Percentiles rank a stretch among this genome's conserved stretches.
Conservation (phyloP, 192 early-diverging fungal genomes). For the Entomortierella lignicola region DNA sequence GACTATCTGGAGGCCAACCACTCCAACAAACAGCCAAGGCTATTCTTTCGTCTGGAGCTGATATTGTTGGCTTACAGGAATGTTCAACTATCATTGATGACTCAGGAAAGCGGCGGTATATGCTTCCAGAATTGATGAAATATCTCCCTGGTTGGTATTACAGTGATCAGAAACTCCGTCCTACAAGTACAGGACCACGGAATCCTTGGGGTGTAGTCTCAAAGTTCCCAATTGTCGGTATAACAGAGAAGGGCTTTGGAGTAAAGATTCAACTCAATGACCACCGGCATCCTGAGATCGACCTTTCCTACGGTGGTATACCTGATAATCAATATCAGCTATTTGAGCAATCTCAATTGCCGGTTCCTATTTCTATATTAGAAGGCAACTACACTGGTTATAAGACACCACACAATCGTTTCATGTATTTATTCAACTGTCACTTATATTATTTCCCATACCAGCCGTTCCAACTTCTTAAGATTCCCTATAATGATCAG, state of each 20-base stretch:
- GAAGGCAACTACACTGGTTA: not conserved
- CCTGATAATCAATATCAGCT: conserved; percentile 26
- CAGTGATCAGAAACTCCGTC: conserved; percentile 40
- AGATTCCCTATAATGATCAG: conserved; percentile 47
- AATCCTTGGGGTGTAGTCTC: conserved; percentile 56
- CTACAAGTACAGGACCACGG: conserved; percentile 17
- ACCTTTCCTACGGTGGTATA: conserved; percentile 9
- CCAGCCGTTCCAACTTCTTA: conserved; percentile 56
- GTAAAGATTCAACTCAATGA: conserved; percentile 55
- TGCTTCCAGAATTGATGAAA: conserved; percentile 48
- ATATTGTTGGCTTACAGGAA: conserved; percentile 56
- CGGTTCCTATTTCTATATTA: not conserved
- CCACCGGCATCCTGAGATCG: conserved; percentile 41
- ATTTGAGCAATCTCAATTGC: not conserved
- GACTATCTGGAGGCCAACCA: conserved; percentile 15
- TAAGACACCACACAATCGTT: conserved; percentile 17
- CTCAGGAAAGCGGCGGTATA: conserved; percentile 28
- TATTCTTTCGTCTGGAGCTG: conserved; percentile 48
- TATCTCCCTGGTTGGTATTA: conserved; percentile 50
- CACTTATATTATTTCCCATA: conserved; percentile 56
- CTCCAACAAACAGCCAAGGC: conserved; percentile 51
- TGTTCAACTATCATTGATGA: conserved; percentile 18
- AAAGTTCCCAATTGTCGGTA: conserved; percentile 47
- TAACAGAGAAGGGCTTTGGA: conserved; percentile 46
- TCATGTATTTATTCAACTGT: conserved; percentile 56